Evolutionary conservation across 2,329 filamentous ascomycete genomes (phyloP).

Genomic region (Colletotrichum sp.): DNA sequence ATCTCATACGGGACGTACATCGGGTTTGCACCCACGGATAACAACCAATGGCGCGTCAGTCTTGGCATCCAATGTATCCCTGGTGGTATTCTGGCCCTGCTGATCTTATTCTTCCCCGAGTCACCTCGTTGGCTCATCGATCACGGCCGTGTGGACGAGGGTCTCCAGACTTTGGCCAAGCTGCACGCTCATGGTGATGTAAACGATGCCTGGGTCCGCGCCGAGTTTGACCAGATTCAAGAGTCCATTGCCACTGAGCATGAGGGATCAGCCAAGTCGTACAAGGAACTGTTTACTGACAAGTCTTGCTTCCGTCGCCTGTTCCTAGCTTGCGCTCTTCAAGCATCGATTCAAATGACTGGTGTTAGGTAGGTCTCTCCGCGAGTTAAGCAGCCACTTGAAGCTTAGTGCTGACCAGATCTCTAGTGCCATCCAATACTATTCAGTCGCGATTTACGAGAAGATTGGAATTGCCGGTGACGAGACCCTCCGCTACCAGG

Average conservation of each 20-base stretch:
- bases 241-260: conserved; percentile 69
- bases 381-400: neutral
- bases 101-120: conserved; percentile 77
- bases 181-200: conserved; percentile 74
- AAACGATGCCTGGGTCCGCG: conserved; percentile 71
- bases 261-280: conserved; percentile 73
- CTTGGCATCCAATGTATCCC: conserved; percentile 77
- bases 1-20: conserved; percentile 63
- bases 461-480: conserved; percentile 72
- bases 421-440: conserved; percentile 76
- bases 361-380: conserved; percentile 6
- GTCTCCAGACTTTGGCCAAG: conserved; percentile 69
- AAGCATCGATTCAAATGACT: conserved; percentile 20
- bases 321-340: conserved; percentile 66
- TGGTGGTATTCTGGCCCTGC: conserved; percentile 64
- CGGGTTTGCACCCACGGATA: conserved; percentile 30
- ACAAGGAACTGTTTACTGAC: conserved; percentile 69
- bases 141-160: conserved; percentile 68
- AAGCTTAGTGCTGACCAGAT: neutral
- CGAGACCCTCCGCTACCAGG: conserved; percentile 76
- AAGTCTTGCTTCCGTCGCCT: conserved; percentile 72
- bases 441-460: conserved; percentile 69
- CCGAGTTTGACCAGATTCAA: conserved; percentile 76
- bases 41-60: conserved; percentile 39
- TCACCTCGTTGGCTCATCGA: conserved; percentile 78